Base-by-base conservation (phyloP, 257 asterid species). In the Coffea eugenioides region DNA sequence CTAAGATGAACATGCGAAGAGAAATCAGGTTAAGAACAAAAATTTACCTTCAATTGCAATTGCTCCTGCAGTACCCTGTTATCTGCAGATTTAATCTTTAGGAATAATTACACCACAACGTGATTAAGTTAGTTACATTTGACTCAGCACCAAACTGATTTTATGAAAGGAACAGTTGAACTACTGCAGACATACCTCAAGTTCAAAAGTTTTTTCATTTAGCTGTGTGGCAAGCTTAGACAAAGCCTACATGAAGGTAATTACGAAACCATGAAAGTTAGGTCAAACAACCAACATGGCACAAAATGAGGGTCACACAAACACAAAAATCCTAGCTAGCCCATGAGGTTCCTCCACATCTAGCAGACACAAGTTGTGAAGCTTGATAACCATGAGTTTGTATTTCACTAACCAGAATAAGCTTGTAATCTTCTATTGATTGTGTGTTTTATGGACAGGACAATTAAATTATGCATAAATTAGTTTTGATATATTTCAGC, bases 61-160 rank as follows among this genome's bases (percentile, higher is more conserved):
- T 93, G 97, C 84, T 93, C 97, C 86, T 93, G 97, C 78, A 93
- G 97, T 80, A 93, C 90, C 86, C 97, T 89, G 90, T 93, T 90
- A 81, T 91, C 97, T 52, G 97, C 97, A 83, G 97, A 89, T 90
- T 89, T 93, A 77, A 91, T 91, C 95, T 93, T 76, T 79, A 25
- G 34, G 76, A 73, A 75, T 79, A 76, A 76, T 77, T 9, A 77
- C 65, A 73, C 54, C 77, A 79, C 27, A 71, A 83, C 61, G 36
- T 79, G 51, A 62, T 31, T 70, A 41, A 46, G 81, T 93, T 74
- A 91, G 87, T 85, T 80, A n/a, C 57, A 85, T 77, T 69, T 76
- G 71, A 73, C 23, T 71, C 39, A 71, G 70, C 12, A 13, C 45
- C 56, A 43, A 80, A 81, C 59, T 77, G 80, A 51, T 43, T 54